Percentiles rank a stretch among this genome's conserved stretches.
Evolutionary conservation across 2,329 filamentous ascomycete genomes (phyloP).

Genomic region (Tolypocladium cylindrosporum): DNA sequence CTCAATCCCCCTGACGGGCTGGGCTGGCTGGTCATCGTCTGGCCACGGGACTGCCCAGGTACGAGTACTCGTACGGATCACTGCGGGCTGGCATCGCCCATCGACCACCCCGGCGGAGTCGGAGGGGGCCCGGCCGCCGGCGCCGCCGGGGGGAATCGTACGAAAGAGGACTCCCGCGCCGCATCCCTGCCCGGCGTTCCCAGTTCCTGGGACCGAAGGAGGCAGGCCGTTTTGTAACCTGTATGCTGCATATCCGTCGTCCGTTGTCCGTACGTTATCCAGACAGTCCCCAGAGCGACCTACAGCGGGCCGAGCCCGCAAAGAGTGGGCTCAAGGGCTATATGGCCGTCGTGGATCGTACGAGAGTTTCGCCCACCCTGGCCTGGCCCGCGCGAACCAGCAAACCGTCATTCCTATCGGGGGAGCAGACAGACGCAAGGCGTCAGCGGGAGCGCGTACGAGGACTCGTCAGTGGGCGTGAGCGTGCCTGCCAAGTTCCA

Average conservation of each 20-base stretch:
- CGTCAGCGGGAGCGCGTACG: background rate
- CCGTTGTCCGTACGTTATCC: background rate
- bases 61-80: too few species aligned
- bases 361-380: background rate
- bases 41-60: too few species aligned
- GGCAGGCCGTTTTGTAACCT: background rate
- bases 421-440: background rate
- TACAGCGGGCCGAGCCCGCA: background rate
- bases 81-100: too few species aligned
- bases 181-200: background rate
- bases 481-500: background rate
- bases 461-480: background rate
- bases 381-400: background rate
- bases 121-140: background rate
- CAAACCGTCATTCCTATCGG: background rate
- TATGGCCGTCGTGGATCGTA: background rate
- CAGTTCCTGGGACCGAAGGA: background rate
- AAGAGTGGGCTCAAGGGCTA: background rate
- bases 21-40: background rate
- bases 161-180: background rate
- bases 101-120: too few species aligned
- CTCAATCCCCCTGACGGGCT: background rate
- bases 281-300: background rate
- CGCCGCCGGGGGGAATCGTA: background rate
- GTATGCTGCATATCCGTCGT: background rate